phyloP scores from a whole-genome alignment of 108 stramenopile genomes.

The Parmales sp. region DNA sequence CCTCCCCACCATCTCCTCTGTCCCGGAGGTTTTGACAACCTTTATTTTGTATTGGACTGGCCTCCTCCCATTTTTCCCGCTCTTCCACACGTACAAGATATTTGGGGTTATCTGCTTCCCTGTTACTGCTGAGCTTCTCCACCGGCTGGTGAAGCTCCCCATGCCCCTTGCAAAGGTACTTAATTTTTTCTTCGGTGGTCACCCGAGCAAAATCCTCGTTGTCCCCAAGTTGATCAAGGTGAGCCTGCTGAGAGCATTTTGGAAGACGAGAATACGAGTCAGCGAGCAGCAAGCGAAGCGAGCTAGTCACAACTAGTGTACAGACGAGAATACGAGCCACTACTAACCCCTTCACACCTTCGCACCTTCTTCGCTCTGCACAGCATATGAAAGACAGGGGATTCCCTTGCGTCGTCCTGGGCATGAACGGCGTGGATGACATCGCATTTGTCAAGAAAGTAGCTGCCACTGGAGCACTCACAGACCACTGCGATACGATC shows the following conservation, averaged over 20 bases:
- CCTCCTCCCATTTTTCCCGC: slow-evolving; percentile 17
- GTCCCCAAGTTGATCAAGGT: slow-evolving; percentile 11
- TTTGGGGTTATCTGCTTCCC: slow-evolving; percentile 13
- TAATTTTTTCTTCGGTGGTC: slow-evolving; percentile 12
- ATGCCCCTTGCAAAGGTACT: neutral
- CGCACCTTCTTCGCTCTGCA: too few species aligned
- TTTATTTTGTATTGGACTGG: slow-evolving; percentile 17
- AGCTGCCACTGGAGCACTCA: too few species aligned
- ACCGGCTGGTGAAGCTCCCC: slow-evolving; percentile 15
- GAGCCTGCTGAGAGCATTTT: too few species aligned
- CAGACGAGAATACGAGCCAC: too few species aligned
- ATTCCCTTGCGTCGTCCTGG: slow-evolving; percentile 12
- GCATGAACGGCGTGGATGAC: slow-evolving; percentile 12
- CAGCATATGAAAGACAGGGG: slow-evolving; percentile 20
- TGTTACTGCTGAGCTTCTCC: neutral
- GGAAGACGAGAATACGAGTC: too few species aligned
- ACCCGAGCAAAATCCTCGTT: slow-evolving; percentile 15
- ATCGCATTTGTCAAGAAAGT: too few species aligned
- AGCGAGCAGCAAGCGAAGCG: too few species aligned
- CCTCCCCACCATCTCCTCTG: slow-evolving; percentile 14
- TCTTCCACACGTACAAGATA: slow-evolving; percentile 10
- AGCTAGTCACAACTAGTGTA: too few species aligned
- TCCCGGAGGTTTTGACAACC: slow-evolving; percentile 13
- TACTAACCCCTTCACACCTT: too few species aligned
- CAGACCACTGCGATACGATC: too few species aligned